phyloP scores from a whole-genome alignment of 495 filamentous ascomycete species.

The Viridothelium virens region DNA sequence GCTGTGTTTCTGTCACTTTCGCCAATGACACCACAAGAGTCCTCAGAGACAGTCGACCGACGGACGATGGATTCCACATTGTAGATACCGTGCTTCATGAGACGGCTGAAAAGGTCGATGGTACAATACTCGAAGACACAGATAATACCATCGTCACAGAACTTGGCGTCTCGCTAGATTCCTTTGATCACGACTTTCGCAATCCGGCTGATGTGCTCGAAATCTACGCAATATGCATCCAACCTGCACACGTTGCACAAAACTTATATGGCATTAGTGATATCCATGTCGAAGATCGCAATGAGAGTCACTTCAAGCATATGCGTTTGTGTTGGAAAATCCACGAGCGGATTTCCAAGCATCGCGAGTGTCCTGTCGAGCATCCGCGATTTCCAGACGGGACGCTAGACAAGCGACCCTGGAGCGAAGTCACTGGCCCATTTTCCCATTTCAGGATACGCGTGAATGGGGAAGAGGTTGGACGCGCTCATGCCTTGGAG shows the following conservation, averaged over 20 bases:
- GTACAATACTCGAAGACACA: no score
- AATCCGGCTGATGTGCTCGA: background rate
- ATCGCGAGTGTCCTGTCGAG: conserved; percentile 2
- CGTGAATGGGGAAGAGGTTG: conserved; percentile 18
- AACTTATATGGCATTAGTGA: background rate
- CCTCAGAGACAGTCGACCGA: background rate
- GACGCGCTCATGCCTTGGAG: conserved; percentile 26
- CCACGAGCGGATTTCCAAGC: background rate
- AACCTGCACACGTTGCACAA: background rate
- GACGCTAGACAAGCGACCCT: conserved; percentile 18
- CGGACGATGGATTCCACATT: background rate
- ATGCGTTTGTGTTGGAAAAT: conserved; percentile 10
- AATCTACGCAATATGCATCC: conserved; percentile 8
- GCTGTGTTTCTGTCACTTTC: background rate
- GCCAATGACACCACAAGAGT: background rate
- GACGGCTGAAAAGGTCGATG: no score
- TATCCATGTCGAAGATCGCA: background rate
- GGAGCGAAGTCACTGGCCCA: conserved; percentile 26
- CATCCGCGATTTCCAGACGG: background rate
- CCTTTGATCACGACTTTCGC: background rate
- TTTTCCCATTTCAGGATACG: conserved; percentile 24
- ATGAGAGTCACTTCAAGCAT: conserved; percentile 5
- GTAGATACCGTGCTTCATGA: no score
- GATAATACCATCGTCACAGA: no score
- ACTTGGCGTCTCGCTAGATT: background rate